phyloP scores from a whole-genome alignment of 2,329 filamentous ascomycete genomes.

The Calonectria ilicicola region DNA sequence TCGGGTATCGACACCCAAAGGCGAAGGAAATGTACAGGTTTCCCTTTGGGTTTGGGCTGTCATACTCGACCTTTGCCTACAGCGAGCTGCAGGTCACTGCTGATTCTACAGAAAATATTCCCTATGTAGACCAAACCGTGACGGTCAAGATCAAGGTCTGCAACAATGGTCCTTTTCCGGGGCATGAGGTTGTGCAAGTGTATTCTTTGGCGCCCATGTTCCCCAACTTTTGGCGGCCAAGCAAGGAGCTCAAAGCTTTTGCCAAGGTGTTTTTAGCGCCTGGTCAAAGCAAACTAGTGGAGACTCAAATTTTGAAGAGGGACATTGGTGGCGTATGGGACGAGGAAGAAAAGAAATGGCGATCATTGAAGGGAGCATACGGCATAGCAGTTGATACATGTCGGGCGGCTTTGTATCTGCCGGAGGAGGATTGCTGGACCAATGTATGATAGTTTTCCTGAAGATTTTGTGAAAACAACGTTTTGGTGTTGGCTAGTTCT shows the following conservation, averaged over 20 bases:
- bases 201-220: not conserved
- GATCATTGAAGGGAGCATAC: conserved; percentile 6
- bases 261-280: conserved; percentile 8
- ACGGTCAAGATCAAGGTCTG: not conserved
- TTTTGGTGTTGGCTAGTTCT: no score
- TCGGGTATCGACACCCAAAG: conserved; percentile 19
- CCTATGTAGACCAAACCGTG: not conserved
- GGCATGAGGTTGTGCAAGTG: conserved; percentile 21
- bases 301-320: not conserved
- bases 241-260: conserved; percentile 20
- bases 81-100: not conserved
- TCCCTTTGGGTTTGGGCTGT: conserved; percentile 21
- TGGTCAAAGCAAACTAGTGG: not conserved
- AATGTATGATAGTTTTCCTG: not conserved
- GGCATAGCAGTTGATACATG: not conserved
- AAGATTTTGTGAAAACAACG: no score
- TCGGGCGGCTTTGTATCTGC: not conserved
- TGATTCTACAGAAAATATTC: not conserved
- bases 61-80: conserved; percentile 20
- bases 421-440: not conserved
- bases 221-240: conserved; percentile 13
- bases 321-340: conserved; percentile 17
- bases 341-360: conserved; percentile 6
- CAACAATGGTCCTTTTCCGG: conserved; percentile 1
- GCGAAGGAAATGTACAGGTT: not conserved